phyloP scores from a whole-genome alignment of 805 yeast genomes.

The Candida chilensis region DNA sequence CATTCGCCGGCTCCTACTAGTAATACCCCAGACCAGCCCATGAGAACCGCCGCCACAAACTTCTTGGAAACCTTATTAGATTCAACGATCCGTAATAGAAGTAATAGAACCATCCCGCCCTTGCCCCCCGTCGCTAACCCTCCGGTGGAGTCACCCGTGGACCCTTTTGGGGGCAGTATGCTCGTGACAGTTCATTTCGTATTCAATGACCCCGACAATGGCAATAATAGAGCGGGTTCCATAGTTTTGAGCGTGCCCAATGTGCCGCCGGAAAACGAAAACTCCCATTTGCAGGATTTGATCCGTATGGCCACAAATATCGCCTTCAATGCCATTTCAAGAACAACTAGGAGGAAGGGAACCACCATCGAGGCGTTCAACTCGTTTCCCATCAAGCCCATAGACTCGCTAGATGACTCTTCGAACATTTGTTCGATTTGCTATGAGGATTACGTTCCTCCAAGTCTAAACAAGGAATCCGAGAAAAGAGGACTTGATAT shows the following conservation, averaged over 20 bases:
- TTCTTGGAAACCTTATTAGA: background rate
- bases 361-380: constrained; percentile 22
- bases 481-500: constrained; percentile 3
- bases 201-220: constrained; percentile 7
- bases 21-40: background rate
- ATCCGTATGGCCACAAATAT: constrained; percentile 33
- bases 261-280: constrained; percentile 28
- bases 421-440: constrained; percentile 21
- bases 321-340: constrained; percentile 29
- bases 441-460: constrained; percentile 15
- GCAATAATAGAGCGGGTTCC: constrained; percentile 31
- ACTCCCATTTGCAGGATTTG: constrained; percentile 28
- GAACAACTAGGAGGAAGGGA: constrained; percentile 20
- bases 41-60: background rate
- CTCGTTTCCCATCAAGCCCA: constrained; percentile 15
- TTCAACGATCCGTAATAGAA: too few species aligned
- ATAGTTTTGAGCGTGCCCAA: constrained; percentile 31
- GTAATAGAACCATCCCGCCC: too few species aligned
- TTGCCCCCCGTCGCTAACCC: too few species aligned
- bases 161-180: background rate
- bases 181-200: background rate
- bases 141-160: too few species aligned
- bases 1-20: background rate
- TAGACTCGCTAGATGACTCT: constrained; percentile 6
- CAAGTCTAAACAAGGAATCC: constrained; percentile 1